Evolutionary conservation across 768 basidiomycete species (phyloP).

Genomic region (Leccinum subgranulosum): DNA sequence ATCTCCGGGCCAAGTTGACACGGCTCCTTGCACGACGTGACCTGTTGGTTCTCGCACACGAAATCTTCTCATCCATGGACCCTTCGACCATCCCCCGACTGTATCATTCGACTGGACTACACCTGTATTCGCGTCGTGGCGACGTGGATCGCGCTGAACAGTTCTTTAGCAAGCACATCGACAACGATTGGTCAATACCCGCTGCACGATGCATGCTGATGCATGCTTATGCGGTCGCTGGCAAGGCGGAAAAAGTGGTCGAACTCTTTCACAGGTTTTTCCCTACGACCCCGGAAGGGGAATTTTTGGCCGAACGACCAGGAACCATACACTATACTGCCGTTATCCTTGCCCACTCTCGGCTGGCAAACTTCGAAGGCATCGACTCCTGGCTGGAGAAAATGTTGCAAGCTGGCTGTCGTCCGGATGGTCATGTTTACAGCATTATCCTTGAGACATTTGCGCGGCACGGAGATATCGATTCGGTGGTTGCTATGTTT

Average conservation of each 20-base stretch:
- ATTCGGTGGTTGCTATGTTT: slow-evolving; percentile 47
- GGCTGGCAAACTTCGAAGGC: slow-evolving; percentile 42
- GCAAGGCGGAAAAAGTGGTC: slow-evolving; percentile 39
- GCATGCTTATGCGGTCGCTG: slow-evolving; percentile 51
- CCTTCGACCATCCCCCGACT: slow-evolving; percentile 14
- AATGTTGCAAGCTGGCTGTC: slow-evolving; percentile 46
- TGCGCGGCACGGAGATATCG: slow-evolving; percentile 51
- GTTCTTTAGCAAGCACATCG: slow-evolving; percentile 38
- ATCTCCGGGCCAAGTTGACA: slow-evolving; percentile 36
- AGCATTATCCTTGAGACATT: slow-evolving; percentile 60
- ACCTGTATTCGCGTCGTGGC: slow-evolving; percentile 52
- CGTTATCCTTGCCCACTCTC: slow-evolving; percentile 54
- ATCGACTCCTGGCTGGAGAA: slow-evolving; percentile 53
- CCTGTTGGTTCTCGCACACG: slow-evolving; percentile 41
- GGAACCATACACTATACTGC: slow-evolving; percentile 50
- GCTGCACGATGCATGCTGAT: slow-evolving; percentile 46
- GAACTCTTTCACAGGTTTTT: slow-evolving; percentile 57
- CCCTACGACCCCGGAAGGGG: slow-evolving; percentile 33
- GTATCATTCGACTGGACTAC: slow-evolving; percentile 45
- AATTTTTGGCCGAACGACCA: slow-evolving; percentile 36
- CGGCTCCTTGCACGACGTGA: slow-evolving; percentile 41
- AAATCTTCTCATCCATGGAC: slow-evolving; percentile 37
- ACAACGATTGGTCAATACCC: slow-evolving; percentile 23
- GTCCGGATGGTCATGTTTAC: slow-evolving; percentile 56
- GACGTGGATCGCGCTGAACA: slow-evolving; percentile 41